Evolutionary conservation across 1,284 basidiomycete species (phyloP).

Genomic region (Pulveroboletus sp.): DNA sequence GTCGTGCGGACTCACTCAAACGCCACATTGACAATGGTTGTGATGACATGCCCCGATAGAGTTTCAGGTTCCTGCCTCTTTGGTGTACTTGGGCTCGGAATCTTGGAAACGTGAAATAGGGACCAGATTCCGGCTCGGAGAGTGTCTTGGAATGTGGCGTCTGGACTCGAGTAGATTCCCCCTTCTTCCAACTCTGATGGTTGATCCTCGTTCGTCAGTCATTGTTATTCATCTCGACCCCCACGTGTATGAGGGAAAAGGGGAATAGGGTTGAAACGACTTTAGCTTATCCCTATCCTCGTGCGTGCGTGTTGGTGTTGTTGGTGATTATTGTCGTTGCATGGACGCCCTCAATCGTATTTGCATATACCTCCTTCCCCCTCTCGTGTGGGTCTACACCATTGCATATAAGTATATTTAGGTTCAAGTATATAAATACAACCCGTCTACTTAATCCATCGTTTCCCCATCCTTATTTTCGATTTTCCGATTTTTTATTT

Average conservation of each 20-base stretch:
- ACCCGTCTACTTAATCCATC: constrained; percentile 12
- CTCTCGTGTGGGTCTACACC: not conserved
- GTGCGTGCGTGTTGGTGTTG: constrained; percentile 1
- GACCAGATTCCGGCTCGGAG: constrained; percentile 13
- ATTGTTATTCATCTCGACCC: constrained; percentile 16
- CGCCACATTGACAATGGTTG: constrained; percentile 68
- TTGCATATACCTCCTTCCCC: not conserved
- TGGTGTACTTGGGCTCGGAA: constrained; percentile 11
- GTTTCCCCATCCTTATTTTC: not conserved
- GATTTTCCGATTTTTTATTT: constrained; percentile 1
- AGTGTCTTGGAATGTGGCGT: constrained; percentile 18
- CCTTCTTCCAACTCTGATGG: constrained; percentile 15
- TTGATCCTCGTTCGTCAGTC: constrained; percentile 18
- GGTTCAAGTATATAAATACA: constrained; percentile 20
- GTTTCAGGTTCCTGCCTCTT: constrained; percentile 8
- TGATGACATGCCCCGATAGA: constrained; percentile 53
- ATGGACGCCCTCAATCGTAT: constrained; percentile 12
- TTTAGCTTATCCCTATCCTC: not conserved
- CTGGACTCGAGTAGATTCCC: constrained; percentile 16
- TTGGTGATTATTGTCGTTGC: constrained; percentile 7
- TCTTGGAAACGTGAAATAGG: constrained; percentile 20
- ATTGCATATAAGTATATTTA: constrained; percentile 19
- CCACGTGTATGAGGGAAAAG: constrained; percentile 11
- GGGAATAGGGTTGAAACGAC: not conserved
- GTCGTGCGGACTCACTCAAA: constrained; percentile 60